Evolutionary conservation across 1,284 basidiomycete species (phyloP), one percentile per base, ranked within the genome.

Genomic region (Naganishia cerealis): DNA sequence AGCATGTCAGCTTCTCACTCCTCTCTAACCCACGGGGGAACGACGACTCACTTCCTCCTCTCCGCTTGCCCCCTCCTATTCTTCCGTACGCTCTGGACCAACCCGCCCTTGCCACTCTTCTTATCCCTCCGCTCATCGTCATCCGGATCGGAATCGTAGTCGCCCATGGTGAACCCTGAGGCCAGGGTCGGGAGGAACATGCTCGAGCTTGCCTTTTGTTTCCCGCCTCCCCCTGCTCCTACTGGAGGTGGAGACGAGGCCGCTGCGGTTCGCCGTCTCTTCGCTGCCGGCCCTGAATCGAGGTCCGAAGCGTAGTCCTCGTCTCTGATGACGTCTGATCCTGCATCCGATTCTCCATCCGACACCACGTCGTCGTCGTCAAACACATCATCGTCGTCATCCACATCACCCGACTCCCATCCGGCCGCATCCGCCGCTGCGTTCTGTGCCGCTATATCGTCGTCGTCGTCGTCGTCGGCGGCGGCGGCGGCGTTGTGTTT

Each of bases 41-140:
- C 33, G 39, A 10, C 29, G 15, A 88, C 92, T 85, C 79, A 95
- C 91, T 90, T 91, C 82, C 90, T 85, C 67, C 94, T 84, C 12
- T 94, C 94, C 62, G 92, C 83, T 79, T 98, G 94, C 18, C 94
- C 94, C 62, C 93, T 85, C 59, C 94, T 83, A 74, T 98, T 98
- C 83, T 93, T 96, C 80, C 87, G 87, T 18, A 82, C 80, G 38
- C 50, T 65, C 6, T 76, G 79, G 36, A 68, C 65, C 54, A 68
- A 40, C 8, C 67, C 71, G 29, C 82, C 79, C 54, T 89, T 87
- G 18, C 75, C 77, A 52, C 73, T 78, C 15, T 79, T 73, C 10
- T 81, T 86, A 48, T 85, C 83, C 40, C 84, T 83, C 58, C 82
- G 84, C 72, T 89, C 88, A 33, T 81, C 84, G 66, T 91, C 89